These are phyloP conservation scores for Penicillium sp. DNA, from an alignment of 2,329 filamentous ascomycete genomes.

Conservation along the genomic window DNA sequence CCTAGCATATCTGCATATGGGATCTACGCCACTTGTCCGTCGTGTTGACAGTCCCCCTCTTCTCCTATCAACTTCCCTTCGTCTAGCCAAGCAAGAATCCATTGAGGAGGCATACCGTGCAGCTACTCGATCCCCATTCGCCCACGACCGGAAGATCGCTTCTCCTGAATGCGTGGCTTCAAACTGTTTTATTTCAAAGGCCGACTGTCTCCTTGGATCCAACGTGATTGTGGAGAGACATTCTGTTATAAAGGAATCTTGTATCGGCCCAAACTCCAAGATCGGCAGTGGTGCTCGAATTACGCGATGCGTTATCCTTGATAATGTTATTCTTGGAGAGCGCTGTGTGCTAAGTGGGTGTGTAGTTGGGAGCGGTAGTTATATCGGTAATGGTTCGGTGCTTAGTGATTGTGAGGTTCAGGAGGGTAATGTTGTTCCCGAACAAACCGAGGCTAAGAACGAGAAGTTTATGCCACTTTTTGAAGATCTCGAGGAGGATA, in stretches of 20 bases:
- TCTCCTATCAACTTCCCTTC: neutral
- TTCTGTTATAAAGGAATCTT: neutral
- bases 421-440: neutral
- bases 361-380: neutral
- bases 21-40: neutral
- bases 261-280: neutral
- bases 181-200: neutral
- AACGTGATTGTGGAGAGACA: neutral
- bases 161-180: neutral
- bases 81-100: slow-evolving; percentile 1
- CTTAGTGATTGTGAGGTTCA: neutral
- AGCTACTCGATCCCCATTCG: neutral
- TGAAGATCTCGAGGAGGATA: neutral
- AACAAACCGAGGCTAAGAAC: neutral
- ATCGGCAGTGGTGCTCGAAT: neutral
- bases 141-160: neutral
- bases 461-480: slow-evolving; percentile 1
- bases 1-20: neutral
- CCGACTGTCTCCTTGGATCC: neutral
- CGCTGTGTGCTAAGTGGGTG: neutral
- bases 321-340: neutral
- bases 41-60: neutral
- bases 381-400: neutral
- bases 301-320: neutral
- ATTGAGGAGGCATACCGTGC: neutral